These are phyloP conservation scores for Prunus padus DNA, from an alignment of 306 rosid species.

Conservation along the genomic window DNA sequence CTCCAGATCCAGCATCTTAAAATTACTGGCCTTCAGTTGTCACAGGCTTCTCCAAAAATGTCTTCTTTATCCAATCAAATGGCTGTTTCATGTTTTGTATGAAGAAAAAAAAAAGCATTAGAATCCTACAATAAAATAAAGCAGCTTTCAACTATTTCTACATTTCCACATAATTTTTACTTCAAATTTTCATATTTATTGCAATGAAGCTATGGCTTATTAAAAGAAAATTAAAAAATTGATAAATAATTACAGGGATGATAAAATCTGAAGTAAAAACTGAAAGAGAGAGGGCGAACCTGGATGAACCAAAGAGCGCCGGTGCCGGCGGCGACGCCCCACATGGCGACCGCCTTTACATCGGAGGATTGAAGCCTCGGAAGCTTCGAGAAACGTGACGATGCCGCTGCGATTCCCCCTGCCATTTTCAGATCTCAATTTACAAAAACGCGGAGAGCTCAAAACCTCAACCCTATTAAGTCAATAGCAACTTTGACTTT, in stretches of 20 bases:
- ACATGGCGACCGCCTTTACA: slow-evolving; percentile 61
- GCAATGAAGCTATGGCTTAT: not conserved
- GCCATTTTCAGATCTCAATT: slow-evolving; percentile 38
- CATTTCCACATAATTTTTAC: not conserved
- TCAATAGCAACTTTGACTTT: not conserved
- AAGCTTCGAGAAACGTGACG: slow-evolving; percentile 11
- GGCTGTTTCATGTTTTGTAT: slow-evolving; percentile 19
- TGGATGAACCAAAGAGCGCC: slow-evolving; percentile 61
- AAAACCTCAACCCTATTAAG: not conserved
- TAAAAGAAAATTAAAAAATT: not conserved
- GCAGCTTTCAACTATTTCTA: not conserved
- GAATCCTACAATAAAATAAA: not conserved
- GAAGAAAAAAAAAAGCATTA: not conserved
- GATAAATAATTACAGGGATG: not conserved
- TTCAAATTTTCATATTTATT: not conserved
- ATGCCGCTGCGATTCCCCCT: slow-evolving; percentile 30
- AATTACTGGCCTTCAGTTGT: slow-evolving; percentile 20
- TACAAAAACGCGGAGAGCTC: not conserved
- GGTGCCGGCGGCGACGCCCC: slow-evolving; percentile 63
- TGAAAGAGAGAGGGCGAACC: slow-evolving; percentile 18
- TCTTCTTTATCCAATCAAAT: slow-evolving; percentile 37
- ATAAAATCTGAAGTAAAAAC: not conserved
- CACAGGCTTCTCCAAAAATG: slow-evolving; percentile 32
- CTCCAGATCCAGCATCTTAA: not conserved
- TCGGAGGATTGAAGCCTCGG: slow-evolving; percentile 38